Evolutionary conservation across 192 early-diverging fungal genomes (phyloP).

Genomic region (Physocladia obscura): DNA sequence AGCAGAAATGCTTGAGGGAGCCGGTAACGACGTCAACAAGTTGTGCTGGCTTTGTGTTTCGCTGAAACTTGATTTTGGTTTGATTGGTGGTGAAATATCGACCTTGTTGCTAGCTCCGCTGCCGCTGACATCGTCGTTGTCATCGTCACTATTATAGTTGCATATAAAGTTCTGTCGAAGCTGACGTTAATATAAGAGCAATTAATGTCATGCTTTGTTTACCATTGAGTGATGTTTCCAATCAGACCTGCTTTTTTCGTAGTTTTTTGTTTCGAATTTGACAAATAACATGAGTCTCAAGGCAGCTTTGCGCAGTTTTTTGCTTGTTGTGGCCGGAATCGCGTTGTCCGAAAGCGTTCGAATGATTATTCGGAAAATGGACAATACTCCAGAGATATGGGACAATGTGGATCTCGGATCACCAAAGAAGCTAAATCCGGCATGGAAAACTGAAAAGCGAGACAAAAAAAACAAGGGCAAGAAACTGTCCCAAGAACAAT

Average conservation of each 20-base stretch:
- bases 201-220: not conserved
- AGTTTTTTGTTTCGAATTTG: not conserved
- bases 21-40: not conserved
- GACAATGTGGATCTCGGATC: not conserved
- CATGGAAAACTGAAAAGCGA: too few relatives aligned
- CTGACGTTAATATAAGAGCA: not conserved
- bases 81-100: too few relatives aligned
- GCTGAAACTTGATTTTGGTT: not conserved
- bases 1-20: not conserved
- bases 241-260: not conserved
- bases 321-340: not conserved
- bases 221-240: not conserved
- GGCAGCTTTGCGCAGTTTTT: not conserved
- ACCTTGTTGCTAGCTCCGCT: not conserved
- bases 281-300: not conserved
- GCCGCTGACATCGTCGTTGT: not conserved
- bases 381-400: not conserved
- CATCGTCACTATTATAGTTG: not conserved
- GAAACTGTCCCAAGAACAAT: not conserved
- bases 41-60: not conserved
- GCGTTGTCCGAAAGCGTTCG: not conserved
- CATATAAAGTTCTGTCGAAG: not conserved
- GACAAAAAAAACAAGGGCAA: not conserved
- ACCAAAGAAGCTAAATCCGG: too few relatives aligned
- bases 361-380: not conserved